Base-by-base conservation (phyloP, 495 filamentous ascomycete genomes). In the Oleoguttula mirabilis region DNA sequence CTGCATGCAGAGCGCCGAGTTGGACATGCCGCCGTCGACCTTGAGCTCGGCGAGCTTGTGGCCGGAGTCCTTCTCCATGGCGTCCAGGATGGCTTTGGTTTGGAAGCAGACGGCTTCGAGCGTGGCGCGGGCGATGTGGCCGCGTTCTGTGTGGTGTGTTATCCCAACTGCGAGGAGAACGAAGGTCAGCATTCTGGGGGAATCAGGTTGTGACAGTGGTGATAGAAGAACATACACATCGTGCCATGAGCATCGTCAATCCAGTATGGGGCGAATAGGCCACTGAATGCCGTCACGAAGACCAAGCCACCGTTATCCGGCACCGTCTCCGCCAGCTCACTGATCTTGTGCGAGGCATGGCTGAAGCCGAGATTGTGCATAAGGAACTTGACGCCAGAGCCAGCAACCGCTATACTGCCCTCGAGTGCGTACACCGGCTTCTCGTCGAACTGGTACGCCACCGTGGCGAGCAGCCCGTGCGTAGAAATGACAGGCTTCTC, bases 241-340 rank as follows among this genome's bases (percentile, higher is more conserved):
- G 88, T 94, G 39, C 88, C 88, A 61, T 87, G 79, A 23, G 86
- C 87, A 62, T 94, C 85, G 59, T 94, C 88, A 48, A 94, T 93
- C 88, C 88, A 96, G 60, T 94, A 94, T n/a, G 88, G 88, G 14
- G 88, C 88, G 60, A 94, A 94, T 1, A 96, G 70, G 47, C 88
- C 88, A 66, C 83, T 90, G 60, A 96, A 96, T 1, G 88, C 88
- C 22, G 88, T 94, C 35, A 96, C 88, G 55, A 96, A 96, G 4
- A 92, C 73, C 27, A 88, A 84, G 19, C 88, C 88, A 47, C 88
- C 88, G 45, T 77, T 94, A 51, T 96, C 84, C n/a, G 78, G 58
- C 0, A 94, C 88, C 1, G 73, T 80, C 37, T 72, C 75, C 7
- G 88, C 88, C 33, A 94, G 62, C 39, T 88, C 80, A 44, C 74